Conservation (phyloP, 2,329 filamentous ascomycete genomes). For the Anisogramma anomala region DNA sequence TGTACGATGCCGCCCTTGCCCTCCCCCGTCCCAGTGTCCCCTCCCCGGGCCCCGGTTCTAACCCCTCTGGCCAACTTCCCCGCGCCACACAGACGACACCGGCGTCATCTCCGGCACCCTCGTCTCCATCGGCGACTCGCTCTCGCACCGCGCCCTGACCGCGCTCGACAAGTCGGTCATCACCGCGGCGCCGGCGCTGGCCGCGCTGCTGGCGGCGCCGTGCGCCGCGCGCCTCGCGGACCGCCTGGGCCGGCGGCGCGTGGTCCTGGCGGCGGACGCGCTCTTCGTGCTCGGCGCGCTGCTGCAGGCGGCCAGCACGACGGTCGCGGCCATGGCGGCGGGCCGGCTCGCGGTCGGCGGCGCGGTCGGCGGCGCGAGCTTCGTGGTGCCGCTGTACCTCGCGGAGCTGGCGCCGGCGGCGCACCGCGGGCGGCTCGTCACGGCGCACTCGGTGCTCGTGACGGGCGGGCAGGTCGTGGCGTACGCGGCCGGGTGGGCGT, state of each 20-base stretch:
- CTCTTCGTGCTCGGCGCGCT: conserved; percentile 60
- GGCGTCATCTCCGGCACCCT: conserved; percentile 59
- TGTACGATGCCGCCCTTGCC: conserved; percentile 35
- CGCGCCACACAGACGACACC: conserved; percentile 42
- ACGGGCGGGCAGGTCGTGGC: conserved; percentile 83
- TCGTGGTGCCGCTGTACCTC: conserved; percentile 81
- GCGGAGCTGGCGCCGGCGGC: conserved; percentile 71
- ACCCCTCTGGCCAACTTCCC: conserved; percentile 5
- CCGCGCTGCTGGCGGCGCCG: conserved; percentile 53
- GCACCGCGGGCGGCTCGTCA: conserved; percentile 68
- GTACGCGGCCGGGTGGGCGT: conserved; percentile 70
- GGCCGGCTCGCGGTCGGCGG: conserved; percentile 60
- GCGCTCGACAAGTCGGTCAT: conserved; percentile 59
- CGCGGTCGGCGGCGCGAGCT: conserved; percentile 64
- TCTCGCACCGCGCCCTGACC: conserved; percentile 44
- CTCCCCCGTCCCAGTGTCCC: neutral
- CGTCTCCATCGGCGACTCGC: conserved; percentile 49
- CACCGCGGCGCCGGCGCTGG: conserved; percentile 56
- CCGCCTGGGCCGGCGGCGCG: conserved; percentile 45
- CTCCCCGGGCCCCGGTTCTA: neutral
- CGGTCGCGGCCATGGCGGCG: conserved; percentile 52
- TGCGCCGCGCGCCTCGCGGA: conserved; percentile 55
- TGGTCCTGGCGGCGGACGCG: conserved; percentile 51
- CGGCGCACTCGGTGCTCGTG: conserved; percentile 70
- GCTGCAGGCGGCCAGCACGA: conserved; percentile 47